Base-by-base conservation (phyloP, 768 basidiomycete species). In the Rubroboletus pulcherrimus region DNA sequence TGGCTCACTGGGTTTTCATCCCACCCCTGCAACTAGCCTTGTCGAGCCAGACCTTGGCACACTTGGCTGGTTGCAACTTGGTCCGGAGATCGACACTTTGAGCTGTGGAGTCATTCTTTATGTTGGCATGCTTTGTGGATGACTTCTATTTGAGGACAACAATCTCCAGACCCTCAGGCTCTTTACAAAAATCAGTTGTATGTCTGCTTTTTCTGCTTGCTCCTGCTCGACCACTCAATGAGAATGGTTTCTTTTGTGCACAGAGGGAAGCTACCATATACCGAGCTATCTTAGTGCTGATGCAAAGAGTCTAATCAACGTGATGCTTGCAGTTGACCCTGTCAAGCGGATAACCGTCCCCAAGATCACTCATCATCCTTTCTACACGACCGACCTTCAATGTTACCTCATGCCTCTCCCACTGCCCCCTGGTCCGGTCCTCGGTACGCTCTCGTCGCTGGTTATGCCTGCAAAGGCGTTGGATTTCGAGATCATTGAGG, bases 21-120 rank as follows among this genome's bases (percentile, higher is more conserved):
- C n/a, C n/a, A n/a, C n/a, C n/a, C n/a, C n/a, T n/a, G n/a, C n/a
- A n/a, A n/a, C n/a, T n/a, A n/a, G n/a, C n/a, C n/a, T n/a, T n/a
- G n/a, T n/a, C n/a, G n/a, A n/a, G n/a, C n/a, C n/a, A n/a, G n/a
- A n/a, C n/a, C n/a, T n/a, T n/a, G n/a, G n/a, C n/a, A n/a, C n/a
- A n/a, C n/a, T n/a, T n/a, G n/a, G n/a, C n/a, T n/a, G n/a, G n/a
- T n/a, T n/a, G n/a, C n/a, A n/a, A n/a, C n/a, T n/a, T n/a, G 97
- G 97, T 0, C 95, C 96, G 0, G 97, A 98, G 73, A 97, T 98
- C 65, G 97, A 99, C 61, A 93, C 98, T 11, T 99, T 97, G 97
- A 93, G 91, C 63, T 91, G 91, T 53, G 97, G 97, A 0, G 96
- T 99, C n/a, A 98, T 99, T 62, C 81, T 99, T 49, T 98, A 95